Conservation (phyloP, 495 filamentous ascomycete genomes). For the Hyaloscypha bicolor region DNA sequence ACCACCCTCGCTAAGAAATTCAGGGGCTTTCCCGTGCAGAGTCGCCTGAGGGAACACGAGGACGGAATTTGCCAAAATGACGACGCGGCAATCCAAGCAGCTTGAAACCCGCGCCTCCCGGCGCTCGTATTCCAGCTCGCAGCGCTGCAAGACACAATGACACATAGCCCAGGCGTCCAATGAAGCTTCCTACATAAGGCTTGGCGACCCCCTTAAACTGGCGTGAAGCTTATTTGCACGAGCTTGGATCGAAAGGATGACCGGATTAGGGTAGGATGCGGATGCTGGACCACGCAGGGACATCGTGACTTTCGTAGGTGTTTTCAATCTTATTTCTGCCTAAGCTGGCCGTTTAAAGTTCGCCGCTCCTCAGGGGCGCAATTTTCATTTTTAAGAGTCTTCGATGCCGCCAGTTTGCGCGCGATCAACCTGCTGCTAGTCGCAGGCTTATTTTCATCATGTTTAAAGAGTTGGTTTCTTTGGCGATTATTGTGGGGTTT, state of each 20-base stretch:
- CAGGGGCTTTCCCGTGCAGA: background rate
- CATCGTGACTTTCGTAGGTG: background rate
- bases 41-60: background rate
- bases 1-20: background rate
- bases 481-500: slow-evolving; percentile 25
- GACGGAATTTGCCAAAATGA: background rate
- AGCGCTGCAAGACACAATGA: background rate
- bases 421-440: background rate
- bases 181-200: background rate
- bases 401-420: background rate
- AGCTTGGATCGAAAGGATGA: background rate
- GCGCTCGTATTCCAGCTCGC: background rate
- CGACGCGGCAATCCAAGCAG: background rate
- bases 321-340: background rate
- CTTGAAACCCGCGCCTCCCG: background rate
- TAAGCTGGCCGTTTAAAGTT: background rate
- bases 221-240: background rate
- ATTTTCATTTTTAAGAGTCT: background rate
- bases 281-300: background rate
- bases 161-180: background rate
- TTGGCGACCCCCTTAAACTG: background rate
- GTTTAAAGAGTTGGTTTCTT: slow-evolving; percentile 29
- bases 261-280: background rate
- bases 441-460: slow-evolving; percentile 6
- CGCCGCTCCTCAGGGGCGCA: background rate